Conservation (phyloP, 169 alveolate species). For the Amoebophrya sp. region DNA sequence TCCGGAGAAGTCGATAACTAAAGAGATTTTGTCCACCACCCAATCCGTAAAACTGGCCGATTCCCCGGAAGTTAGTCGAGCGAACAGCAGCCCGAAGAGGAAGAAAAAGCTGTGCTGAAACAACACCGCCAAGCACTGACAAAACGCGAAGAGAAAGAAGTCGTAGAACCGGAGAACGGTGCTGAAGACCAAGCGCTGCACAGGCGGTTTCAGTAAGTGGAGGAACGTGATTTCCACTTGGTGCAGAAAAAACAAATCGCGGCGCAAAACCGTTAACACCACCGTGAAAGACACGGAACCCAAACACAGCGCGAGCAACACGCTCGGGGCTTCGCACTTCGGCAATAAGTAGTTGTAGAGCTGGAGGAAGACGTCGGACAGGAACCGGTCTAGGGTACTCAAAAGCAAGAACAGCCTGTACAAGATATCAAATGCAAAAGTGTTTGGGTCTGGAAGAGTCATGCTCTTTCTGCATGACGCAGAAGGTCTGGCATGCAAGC, state of each 20-base stretch:
- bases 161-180: not conserved
- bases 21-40: too few species aligned
- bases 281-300: not conserved
- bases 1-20: too few species aligned
- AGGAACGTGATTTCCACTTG: not conserved
- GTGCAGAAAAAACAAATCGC: not conserved
- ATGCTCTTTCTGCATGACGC: too few species aligned
- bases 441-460: too few species aligned
- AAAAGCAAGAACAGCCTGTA: not conserved
- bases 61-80: not conserved
- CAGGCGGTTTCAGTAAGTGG: not conserved
- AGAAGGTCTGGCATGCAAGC: too few species aligned
- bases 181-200: not conserved
- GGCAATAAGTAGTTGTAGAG: not conserved
- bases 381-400: not conserved
- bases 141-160: not conserved
- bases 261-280: not conserved
- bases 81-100: not conserved
- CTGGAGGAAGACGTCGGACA: not conserved
- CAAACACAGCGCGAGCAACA: not conserved
- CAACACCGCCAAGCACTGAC: not conserved
- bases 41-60: too few species aligned
- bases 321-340: not conserved
- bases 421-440: too few species aligned
- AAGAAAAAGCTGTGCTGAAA: not conserved